phyloP scores from a whole-genome alignment of 257 asterid genomes.

The Ajuga chamaepitys region DNA sequence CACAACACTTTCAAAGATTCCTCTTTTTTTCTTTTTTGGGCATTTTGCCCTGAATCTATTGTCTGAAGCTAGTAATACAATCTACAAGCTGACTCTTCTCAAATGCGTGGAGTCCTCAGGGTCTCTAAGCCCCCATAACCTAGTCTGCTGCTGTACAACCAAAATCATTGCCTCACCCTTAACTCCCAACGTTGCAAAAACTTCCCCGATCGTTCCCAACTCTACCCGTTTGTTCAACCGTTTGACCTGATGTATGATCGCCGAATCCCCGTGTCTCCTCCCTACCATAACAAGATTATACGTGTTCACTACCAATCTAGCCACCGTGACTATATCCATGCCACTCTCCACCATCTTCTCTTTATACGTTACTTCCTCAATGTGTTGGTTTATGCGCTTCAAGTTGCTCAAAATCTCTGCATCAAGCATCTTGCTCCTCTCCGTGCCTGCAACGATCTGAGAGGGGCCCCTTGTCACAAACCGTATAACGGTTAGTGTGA shows the following conservation, averaged over 20 bases:
- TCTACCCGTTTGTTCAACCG: conserved; percentile 41
- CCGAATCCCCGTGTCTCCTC: conserved; percentile 41
- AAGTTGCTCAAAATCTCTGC: conserved; percentile 33
- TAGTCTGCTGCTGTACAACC: conserved; percentile 58
- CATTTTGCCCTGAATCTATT: background rate
- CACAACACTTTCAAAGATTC: background rate
- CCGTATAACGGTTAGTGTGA: conserved; percentile 28
- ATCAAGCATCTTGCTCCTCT: conserved; percentile 50
- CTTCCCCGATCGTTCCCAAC: conserved; percentile 45
- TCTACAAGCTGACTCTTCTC: conserved; percentile 42
- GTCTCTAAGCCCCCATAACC: conserved; percentile 53
- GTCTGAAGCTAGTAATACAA: background rate
- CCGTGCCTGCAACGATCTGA: conserved; percentile 44
- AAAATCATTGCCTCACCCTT: conserved; percentile 38
- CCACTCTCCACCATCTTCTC: conserved; percentile 42
- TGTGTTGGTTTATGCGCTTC: conserved; percentile 20
- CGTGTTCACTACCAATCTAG: conserved; percentile 27
- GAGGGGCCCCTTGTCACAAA: conserved; percentile 14
- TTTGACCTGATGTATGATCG: conserved; percentile 32
- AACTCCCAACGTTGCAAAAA: conserved; percentile 37
- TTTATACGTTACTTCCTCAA: conserved; percentile 19
- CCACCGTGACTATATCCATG: conserved; percentile 30
- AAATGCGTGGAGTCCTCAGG: conserved; percentile 70
- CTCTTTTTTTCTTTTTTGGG: background rate
- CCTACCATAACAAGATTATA: conserved; percentile 57